Conservation (phyloP, 1,139 yeast genomes). For the Pichia sp. region DNA sequence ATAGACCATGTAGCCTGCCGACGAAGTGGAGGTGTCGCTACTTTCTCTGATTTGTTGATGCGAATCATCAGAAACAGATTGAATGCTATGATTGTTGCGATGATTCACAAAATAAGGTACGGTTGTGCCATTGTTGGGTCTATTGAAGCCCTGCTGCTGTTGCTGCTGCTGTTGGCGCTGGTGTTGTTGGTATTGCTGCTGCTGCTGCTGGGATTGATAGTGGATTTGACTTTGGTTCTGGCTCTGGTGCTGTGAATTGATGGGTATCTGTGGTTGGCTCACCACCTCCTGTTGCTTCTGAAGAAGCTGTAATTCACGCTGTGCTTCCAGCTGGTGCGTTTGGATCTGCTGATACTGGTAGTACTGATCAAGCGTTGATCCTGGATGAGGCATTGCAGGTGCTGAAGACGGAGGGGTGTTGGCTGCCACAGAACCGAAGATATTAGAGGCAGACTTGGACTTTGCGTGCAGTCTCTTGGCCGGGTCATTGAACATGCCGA, state of each 20-base stretch:
- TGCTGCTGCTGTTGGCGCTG: conserved; percentile 19
- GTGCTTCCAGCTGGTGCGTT: conserved; percentile 10
- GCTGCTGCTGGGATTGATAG: background rate
- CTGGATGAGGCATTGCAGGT: background rate
- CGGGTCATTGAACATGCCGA: conserved; percentile 15
- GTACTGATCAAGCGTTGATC: background rate
- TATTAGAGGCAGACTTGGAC: conserved; percentile 8
- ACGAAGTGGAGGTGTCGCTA: conserved; percentile 40
- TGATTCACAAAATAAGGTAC: conserved; percentile 13
- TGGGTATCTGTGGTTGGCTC: background rate
- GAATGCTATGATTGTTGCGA: conserved; percentile 18
- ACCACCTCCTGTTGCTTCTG: conserved; percentile 10
- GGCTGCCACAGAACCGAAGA: background rate
- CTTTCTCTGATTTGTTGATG: conserved; percentile 29
- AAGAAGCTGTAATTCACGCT: conserved; percentile 16
- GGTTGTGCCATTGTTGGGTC: background rate
- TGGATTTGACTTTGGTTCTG: background rate
- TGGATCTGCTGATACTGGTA: conserved; percentile 3
- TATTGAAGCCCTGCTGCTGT: conserved; percentile 6
- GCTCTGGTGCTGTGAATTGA: background rate
- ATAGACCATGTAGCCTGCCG: conserved; percentile 21
- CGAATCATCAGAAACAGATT: conserved; percentile 33
- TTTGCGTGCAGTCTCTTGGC: conserved; percentile 4
- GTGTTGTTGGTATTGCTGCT: conserved; percentile 9
- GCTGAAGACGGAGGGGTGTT: conserved; percentile 2